Evolutionary conservation across 2,329 filamentous ascomycete genomes (phyloP).

Genomic region (Neurospora sp.): DNA sequence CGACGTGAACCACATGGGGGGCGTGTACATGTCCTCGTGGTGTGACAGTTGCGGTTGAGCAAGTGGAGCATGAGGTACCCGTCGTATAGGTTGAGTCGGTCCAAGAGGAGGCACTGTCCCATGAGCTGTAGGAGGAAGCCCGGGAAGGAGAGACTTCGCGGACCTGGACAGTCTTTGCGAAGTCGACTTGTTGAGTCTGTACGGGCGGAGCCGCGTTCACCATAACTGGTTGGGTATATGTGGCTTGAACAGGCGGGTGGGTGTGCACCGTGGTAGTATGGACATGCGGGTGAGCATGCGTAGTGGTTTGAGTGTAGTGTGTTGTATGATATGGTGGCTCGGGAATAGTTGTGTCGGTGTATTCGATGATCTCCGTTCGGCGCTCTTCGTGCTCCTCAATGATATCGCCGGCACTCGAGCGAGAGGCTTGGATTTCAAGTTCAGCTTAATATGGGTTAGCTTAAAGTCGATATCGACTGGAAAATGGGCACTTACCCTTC

Average conservation of each 20-base stretch:
- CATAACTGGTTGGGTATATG: slow-evolving; percentile 22
- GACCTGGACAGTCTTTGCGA: slow-evolving; percentile 36
- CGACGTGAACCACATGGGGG: slow-evolving; percentile 31
- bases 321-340: neutral
- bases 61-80: slow-evolving; percentile 18
- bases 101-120: slow-evolving; percentile 13
- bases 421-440: slow-evolving; percentile 33
- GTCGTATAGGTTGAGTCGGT: slow-evolving; percentile 25
- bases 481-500: slow-evolving; percentile 34
- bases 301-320: slow-evolving; percentile 9
- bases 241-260: slow-evolving; percentile 2
- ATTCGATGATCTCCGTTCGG: slow-evolving; percentile 7
- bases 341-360: neutral
- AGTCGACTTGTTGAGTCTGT: slow-evolving; percentile 21
- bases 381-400: slow-evolving; percentile 37
- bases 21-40: slow-evolving; percentile 19
- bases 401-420: slow-evolving; percentile 37
- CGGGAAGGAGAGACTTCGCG: slow-evolving; percentile 41
- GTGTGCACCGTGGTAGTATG: slow-evolving; percentile 10
- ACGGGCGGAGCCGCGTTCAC: slow-evolving; percentile 21
- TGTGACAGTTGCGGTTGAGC: slow-evolving; percentile 21
- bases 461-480: neutral
- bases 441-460: slow-evolving; percentile 26
- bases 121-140: slow-evolving; percentile 27
- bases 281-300: slow-evolving; percentile 22